Base-by-base conservation (phyloP, 495 filamentous ascomycete species). In the Parathielavia hyrcaniae region DNA sequence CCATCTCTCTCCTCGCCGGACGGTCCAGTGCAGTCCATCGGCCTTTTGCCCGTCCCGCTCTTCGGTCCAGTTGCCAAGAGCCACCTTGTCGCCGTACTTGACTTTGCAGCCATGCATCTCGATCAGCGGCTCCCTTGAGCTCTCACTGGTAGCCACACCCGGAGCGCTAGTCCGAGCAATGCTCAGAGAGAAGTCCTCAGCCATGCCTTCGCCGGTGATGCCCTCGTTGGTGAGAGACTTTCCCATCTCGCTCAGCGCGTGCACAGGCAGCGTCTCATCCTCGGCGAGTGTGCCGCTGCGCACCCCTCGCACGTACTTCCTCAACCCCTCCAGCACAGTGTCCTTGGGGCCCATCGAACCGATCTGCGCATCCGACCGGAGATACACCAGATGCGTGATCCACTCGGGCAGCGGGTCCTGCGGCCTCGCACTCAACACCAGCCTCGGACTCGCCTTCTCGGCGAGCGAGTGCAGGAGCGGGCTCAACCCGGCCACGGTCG, bases 401-500 rank as follows among this genome's bases (percentile, higher is more conserved):
- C 93, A 98, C 5, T 86, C 81, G 0, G 93, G 93, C 22, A 97
- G 72, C 0, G 82, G 77, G 67, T 97, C 92, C 67, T 96, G 90
- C 13, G 91, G 86, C 36, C 91, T 80, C 12, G 92, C 77, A 38
- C 85, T 86, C 34, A 97, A 68, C 14, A 97, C 73, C 19, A 97
- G 72, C 36, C 88, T 80, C 6, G 90, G 88, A 17, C 79, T 78
- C 50, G 73, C 78, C 50, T 79, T 79, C 57, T 79, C 72, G 3
- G 87, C 86, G 19, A 97, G 64, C 0, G 74, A 68, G 59, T 81
- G 71, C 9, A 97, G 78, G 40, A 97, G 74, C 3, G 74, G 73
- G 20, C 87, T 91, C 63, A 97, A 69, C 12, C 79, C 79, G 34
- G 75, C 73, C 11, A 86, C 77, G 3, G 90, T 91, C 20, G 83